A percentile compares a stretch with the other conserved stretches of the same genome.
phyloP scores from a whole-genome alignment of 2,329 filamentous ascomycete species.

The Phialophora expanda region DNA sequence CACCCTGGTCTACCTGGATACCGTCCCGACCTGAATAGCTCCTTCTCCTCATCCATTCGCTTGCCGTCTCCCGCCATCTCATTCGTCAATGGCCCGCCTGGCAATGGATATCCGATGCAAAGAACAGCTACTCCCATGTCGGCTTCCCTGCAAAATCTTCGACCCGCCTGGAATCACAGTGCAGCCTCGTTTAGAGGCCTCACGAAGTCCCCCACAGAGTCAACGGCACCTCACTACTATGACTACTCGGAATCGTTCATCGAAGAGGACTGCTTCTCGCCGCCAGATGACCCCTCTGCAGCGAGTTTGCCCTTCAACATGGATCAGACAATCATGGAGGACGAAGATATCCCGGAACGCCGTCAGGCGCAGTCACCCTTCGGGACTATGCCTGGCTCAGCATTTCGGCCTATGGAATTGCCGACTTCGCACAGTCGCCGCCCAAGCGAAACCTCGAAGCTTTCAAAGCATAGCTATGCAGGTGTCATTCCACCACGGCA shows the following conservation, averaged over 20 bases:
- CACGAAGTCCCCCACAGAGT: slow-evolving; percentile 37
- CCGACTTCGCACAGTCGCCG: slow-evolving; percentile 37
- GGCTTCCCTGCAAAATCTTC: slow-evolving; percentile 28
- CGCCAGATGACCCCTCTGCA: slow-evolving; percentile 11
- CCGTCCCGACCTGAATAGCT: slow-evolving; percentile 35
- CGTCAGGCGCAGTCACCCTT: slow-evolving; percentile 39
- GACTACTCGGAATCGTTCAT: slow-evolving; percentile 40
- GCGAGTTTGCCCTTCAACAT: slow-evolving; percentile 25
- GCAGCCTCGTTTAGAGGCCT: slow-evolving; percentile 26
- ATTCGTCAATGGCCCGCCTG: slow-evolving; percentile 5
- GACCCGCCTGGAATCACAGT: slow-evolving; percentile 28
- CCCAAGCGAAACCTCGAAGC: slow-evolving; percentile 34
- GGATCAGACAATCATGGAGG: slow-evolving; percentile 32
- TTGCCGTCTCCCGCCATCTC: slow-evolving; percentile 36
- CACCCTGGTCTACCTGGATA: slow-evolving; percentile 26
- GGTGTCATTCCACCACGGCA: slow-evolving; percentile 31
- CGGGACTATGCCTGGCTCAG: slow-evolving; percentile 37
- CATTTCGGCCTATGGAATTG: slow-evolving; percentile 35
- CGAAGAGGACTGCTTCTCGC: slow-evolving; percentile 34
- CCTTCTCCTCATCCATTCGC: slow-evolving; percentile 32
- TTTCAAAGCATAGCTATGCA: slow-evolving; percentile 30
- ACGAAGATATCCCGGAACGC: slow-evolving; percentile 20
- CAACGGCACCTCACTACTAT: slow-evolving; percentile 38
- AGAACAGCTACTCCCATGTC: slow-evolving; percentile 35
- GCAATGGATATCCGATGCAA: slow-evolving; percentile 14